Conservation (phyloP, 768 basidiomycete species). For the Hypholoma sublateritium region DNA sequence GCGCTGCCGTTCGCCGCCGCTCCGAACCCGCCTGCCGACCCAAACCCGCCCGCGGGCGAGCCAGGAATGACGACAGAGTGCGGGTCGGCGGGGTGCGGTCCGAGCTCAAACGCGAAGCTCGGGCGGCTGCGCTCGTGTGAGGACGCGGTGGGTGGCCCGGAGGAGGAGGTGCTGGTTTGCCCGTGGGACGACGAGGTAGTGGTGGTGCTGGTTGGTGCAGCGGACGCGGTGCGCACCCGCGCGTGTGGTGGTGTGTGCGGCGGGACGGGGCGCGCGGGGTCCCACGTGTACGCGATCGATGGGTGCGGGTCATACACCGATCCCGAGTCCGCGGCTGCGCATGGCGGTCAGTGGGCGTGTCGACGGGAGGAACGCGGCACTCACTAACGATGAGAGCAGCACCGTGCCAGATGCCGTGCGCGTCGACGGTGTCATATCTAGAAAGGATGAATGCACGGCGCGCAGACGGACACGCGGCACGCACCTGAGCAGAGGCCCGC, state of each 20-base stretch:
- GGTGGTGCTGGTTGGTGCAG: background rate
- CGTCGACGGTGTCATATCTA: constrained; percentile 85
- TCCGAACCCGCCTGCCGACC: background rate
- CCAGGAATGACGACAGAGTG: constrained; percentile 45
- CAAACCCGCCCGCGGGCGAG: constrained; percentile 10
- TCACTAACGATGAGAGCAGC: constrained; percentile 85
- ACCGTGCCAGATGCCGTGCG: constrained; percentile 81
- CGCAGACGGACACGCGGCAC: constrained; percentile 7
- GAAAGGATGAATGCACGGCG: background rate
- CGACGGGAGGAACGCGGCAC: constrained; percentile 36
- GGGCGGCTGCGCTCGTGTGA: constrained; percentile 5
- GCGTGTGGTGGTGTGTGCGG: constrained; percentile 13
- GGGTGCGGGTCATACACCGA: constrained; percentile 79
- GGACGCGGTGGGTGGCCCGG: too few species aligned
- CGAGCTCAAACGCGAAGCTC: constrained; percentile 49
- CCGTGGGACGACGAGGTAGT: too few species aligned
- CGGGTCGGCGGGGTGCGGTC: constrained; percentile 76
- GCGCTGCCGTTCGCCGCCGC: background rate
- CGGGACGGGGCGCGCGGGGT: constrained; percentile 45
- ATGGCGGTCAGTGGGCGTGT: background rate
- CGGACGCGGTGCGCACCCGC: background rate
- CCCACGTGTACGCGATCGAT: constrained; percentile 69
- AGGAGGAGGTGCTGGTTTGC: too few species aligned
- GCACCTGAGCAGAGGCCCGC: constrained; percentile 75
- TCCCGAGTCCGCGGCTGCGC: constrained; percentile 70